Evolutionary conservation across 768 basidiomycete species (phyloP).

Genomic region (Rhodosporidiobolus odoratus): DNA sequence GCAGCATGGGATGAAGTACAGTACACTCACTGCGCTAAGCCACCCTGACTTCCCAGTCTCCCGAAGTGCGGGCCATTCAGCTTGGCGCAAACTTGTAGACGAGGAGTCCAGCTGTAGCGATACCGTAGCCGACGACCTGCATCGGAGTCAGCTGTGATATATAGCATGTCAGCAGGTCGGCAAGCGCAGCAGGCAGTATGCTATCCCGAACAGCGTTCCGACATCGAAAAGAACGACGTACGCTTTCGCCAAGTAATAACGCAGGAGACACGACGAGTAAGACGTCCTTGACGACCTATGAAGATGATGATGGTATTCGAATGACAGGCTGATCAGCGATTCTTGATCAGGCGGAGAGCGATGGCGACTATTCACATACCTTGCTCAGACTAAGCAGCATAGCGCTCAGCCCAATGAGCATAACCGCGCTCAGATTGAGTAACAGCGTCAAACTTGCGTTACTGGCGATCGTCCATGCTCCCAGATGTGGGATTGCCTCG

Average conservation of each 20-base stretch:
- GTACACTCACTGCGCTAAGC: too few relatives aligned
- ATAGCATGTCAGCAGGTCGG: not conserved
- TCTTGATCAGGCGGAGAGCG: slow-evolving; percentile 42
- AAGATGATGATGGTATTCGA: slow-evolving; percentile 59
- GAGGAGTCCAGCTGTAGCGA: slow-evolving; percentile 58
- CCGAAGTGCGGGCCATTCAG: not conserved
- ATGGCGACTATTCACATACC: not conserved
- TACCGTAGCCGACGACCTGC: slow-evolving; percentile 71
- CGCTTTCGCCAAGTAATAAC: slow-evolving; percentile 62
- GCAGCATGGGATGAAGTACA: not conserved
- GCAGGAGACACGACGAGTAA: slow-evolving; percentile 85
- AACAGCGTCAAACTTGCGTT: slow-evolving; percentile 83
- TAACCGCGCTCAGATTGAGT: slow-evolving; percentile 82
- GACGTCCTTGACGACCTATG: slow-evolving; percentile 61
- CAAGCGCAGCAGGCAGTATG: not conserved
- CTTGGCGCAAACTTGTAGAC: slow-evolving; percentile 12
- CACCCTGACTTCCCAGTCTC: too few relatives aligned
- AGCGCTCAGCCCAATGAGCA: slow-evolving; percentile 58
- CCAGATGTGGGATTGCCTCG: slow-evolving; percentile 55
- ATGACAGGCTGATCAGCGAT: slow-evolving; percentile 48
- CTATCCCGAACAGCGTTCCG: too few relatives aligned
- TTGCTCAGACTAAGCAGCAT: slow-evolving; percentile 49
- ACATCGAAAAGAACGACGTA: slow-evolving; percentile 17
- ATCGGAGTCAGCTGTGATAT: slow-evolving; percentile 57
- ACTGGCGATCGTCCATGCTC: slow-evolving; percentile 63